Evolutionary conservation across 1,139 yeast species (phyloP), one percentile per base, ranked within the genome.

Genomic region (Starmera stellimalicola): DNA sequence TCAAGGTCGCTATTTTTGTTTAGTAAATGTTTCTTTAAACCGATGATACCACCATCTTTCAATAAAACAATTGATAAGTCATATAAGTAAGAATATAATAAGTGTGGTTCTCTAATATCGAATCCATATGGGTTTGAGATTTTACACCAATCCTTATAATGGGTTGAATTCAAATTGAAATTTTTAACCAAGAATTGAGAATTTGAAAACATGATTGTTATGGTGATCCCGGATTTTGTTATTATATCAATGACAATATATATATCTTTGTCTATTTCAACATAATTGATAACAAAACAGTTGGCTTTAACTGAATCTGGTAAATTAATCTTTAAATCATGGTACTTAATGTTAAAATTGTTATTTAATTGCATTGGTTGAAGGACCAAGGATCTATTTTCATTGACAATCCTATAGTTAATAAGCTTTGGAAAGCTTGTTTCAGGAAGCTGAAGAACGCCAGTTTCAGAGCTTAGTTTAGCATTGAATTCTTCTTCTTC

Each of bases 121-220:
- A 84, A 82, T 11, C 85, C 75, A 50, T 78, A 80, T 1, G 94
- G 94, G 24, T 73, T 71, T 3, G 82, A 68, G 25, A 75, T 70
- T 39, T 63, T 65, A 33, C 80, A 77, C 88, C 88, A 80, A 27
- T 64, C 52, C 18, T 42, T 38, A 17, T 41, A 42, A 8, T 40
- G 42, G 7, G 37, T 33, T 6, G 52, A 37, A 38, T 33, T 37
- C 16, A 45, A 22, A 4, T 32, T 29, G 7, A 4, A 12, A 5
- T 18, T 18, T 8, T 26, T 33, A 16, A 33, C 28, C 7, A 44
- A 31, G 37, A 54, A 58, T 26, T 57, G 55, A 6, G 49, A 46
- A 7, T 56, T 22, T 17, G 43, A 42, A 20, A 50, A 33, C 10
- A 41, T 37, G 36, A 63, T 31, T 10, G 65, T 56, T 18, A 68